Percentiles rank a stretch among this genome's conserved stretches.
phyloP scores from a whole-genome alignment of 73 alveolate species.

The Effrenium voratum region DNA sequence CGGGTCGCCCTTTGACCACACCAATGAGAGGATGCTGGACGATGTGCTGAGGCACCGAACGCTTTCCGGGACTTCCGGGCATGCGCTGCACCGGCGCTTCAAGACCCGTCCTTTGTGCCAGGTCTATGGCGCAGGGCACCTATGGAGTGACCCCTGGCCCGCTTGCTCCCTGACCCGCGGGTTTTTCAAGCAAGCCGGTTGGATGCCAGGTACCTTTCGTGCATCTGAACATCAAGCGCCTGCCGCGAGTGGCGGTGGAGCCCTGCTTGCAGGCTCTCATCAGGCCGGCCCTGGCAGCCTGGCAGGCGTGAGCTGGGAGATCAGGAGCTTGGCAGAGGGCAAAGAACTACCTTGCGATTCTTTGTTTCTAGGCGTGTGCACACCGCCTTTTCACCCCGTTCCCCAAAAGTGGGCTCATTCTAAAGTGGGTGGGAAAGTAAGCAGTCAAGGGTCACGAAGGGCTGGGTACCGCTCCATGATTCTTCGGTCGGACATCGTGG shows the following conservation, averaged over 20 bases:
- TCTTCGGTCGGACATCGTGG: too few species aligned
- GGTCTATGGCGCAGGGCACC: constrained; percentile 92
- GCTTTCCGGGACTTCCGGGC: not conserved
- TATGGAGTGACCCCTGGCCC: constrained; percentile 17
- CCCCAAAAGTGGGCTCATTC: too few species aligned
- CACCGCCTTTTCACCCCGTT: too few species aligned
- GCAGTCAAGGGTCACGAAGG: too few species aligned
- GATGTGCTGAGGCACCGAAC: constrained; percentile 33
- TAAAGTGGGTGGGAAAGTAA: too few species aligned
- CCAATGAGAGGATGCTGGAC: constrained; percentile 74
- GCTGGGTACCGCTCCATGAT: too few species aligned
- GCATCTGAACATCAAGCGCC: constrained; percentile 82
- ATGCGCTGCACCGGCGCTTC: not conserved
- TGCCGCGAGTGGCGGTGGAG: constrained; percentile 84
- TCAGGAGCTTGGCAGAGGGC: constrained; percentile 15
- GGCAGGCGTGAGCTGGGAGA: not conserved
- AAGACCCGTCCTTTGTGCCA: not conserved
- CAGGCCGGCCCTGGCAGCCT: constrained; percentile 64
- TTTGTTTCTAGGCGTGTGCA: too few species aligned
- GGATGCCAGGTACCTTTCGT: constrained; percentile 74
- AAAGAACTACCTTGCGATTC: too few species aligned
- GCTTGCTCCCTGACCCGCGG: not conserved
- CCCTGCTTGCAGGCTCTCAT: constrained; percentile 75
- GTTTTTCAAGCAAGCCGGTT: too few species aligned
- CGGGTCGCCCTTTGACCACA: constrained; percentile 78